phyloP scores from a whole-genome alignment of 495 filamentous ascomycete genomes.

The Annulohypoxylon nitens region DNA sequence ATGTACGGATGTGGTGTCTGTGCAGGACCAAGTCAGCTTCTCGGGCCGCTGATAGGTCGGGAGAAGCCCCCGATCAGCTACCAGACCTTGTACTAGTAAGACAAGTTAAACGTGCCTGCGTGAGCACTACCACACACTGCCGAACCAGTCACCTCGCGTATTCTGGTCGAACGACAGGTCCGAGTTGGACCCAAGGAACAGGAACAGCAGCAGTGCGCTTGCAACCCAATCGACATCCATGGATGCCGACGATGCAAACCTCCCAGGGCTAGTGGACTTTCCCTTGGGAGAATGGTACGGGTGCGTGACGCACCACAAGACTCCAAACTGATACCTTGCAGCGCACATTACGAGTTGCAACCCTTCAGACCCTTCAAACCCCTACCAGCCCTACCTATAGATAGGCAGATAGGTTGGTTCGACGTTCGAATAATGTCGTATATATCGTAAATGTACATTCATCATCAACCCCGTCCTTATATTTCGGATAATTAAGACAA shows the following conservation, averaged over 20 bases:
- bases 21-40: slow-evolving; percentile 17
- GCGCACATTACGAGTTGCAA: slow-evolving; percentile 4
- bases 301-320: not conserved
- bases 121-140: slow-evolving; percentile 42
- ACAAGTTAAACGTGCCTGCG: slow-evolving; percentile 42
- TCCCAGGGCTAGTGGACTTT: slow-evolving; percentile 8
- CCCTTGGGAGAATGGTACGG: slow-evolving; percentile 14
- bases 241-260: slow-evolving; percentile 16
- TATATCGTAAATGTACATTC: not conserved
- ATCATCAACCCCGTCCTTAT: not conserved
- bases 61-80: not conserved
- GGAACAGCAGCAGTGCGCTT: slow-evolving; percentile 38
- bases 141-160: slow-evolving; percentile 39
- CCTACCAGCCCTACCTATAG: not conserved
- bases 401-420: not conserved
- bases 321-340: not conserved
- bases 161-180: slow-evolving; percentile 35
- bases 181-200: slow-evolving; percentile 40
- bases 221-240: slow-evolving; percentile 21
- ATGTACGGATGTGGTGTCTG: slow-evolving; percentile 20
- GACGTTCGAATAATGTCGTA: not conserved
- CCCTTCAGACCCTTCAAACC: not conserved
- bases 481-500: not conserved
- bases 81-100: slow-evolving; percentile 21
- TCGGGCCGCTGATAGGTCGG: slow-evolving; percentile 26